Base-by-base conservation (phyloP, 2,329 filamentous ascomycete genomes). In the Aspergillus sp. region DNA sequence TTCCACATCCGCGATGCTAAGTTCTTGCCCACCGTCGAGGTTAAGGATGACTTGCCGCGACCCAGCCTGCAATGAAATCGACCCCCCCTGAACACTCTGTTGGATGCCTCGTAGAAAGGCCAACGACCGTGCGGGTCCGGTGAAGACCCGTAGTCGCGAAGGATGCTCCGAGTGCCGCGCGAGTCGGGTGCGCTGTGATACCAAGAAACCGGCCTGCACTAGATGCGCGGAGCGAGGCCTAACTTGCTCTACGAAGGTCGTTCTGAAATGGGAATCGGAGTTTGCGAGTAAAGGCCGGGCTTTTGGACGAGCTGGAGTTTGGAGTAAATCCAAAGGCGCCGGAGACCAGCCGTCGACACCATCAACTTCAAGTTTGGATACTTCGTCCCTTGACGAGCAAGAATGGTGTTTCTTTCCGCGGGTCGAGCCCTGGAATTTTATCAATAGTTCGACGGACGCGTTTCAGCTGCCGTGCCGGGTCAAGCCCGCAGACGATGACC, bases 291-390 rank as follows among this genome's bases (percentile, higher is more conserved):
- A 73, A 8, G 76, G 76, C 11, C 61, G 76, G 51, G 76, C 76
- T 5, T 78, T 78, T 64, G 76, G 76, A 4, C 68, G 76, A 51
- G 66, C 74, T 22, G 76, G 76, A 36, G 70, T 77, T 36, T 78
- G 76, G 76, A 74, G 64, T 55, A 74, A 74, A 58, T 53, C 59
- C 41, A 61, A 59, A 41, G 38, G 61, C 26, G 58, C 59, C 62
- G 68, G 49, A 12, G 60, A 61, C 18, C 30, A 53, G 38, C 57
- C 57, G 32, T 62, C 58, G 32, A 63, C 62, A 59, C 50, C 61
- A 50, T 57, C 62, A 44, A 32, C 66, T 48, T 32, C 55, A 22
- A 60, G 61, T 32, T 61, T 60, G 24, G 49, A 59, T 15, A 62
- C 58, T n/a, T 38, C 54, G 12, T 51, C 59, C n/a, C 42, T 55